These are phyloP conservation scores for Excoecaria agallocha DNA, from an alignment of 345 rosid genomes.

Conservation along the genomic window DNA sequence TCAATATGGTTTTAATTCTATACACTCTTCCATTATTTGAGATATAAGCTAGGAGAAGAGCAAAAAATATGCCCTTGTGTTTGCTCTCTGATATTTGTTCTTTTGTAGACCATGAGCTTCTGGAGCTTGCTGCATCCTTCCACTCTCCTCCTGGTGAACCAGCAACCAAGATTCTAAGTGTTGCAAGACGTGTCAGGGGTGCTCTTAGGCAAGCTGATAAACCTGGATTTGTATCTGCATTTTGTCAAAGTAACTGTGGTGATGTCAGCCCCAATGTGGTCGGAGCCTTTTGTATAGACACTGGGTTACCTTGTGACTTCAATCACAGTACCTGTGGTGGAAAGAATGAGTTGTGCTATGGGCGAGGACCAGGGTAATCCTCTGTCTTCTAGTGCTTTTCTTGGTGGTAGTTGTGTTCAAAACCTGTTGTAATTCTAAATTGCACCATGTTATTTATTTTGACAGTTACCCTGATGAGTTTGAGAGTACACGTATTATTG, in stretches of 20 bases:
- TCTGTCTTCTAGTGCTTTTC: slow-evolving; percentile 5
- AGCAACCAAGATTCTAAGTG: slow-evolving; percentile 57
- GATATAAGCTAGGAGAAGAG: neutral
- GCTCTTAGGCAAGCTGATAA: slow-evolving; percentile 72
- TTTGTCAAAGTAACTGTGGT: slow-evolving; percentile 96
- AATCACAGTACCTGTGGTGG: slow-evolving; percentile 97
- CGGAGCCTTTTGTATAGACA: slow-evolving; percentile 87
- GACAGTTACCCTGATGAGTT: slow-evolving; percentile 91
- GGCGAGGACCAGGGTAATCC: slow-evolving; percentile 94
- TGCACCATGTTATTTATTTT: slow-evolving; percentile 18
- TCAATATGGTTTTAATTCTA: neutral
- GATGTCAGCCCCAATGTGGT: slow-evolving; percentile 98
- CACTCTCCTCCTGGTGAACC: slow-evolving; percentile 70
- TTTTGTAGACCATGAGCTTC: slow-evolving; percentile 63
- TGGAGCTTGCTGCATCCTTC: slow-evolving; percentile 91
- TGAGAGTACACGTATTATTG: slow-evolving; percentile 90
- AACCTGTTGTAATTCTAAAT: slow-evolving; percentile 8
- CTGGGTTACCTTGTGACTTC: slow-evolving; percentile 95
- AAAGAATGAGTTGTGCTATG: slow-evolving; percentile 85
- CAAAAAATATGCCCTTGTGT: neutral
- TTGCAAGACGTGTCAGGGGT: slow-evolving; percentile 77
- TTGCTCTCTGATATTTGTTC: slow-evolving; percentile 17
- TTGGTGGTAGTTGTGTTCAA: slow-evolving; percentile 1
- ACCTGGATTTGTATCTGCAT: slow-evolving; percentile 91
- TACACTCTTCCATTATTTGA: neutral